Evolutionary conservation across 495 filamentous ascomycete species (phyloP), one percentile per base, ranked within the genome.

Genomic region (Aspergillus haitiensis): DNA sequence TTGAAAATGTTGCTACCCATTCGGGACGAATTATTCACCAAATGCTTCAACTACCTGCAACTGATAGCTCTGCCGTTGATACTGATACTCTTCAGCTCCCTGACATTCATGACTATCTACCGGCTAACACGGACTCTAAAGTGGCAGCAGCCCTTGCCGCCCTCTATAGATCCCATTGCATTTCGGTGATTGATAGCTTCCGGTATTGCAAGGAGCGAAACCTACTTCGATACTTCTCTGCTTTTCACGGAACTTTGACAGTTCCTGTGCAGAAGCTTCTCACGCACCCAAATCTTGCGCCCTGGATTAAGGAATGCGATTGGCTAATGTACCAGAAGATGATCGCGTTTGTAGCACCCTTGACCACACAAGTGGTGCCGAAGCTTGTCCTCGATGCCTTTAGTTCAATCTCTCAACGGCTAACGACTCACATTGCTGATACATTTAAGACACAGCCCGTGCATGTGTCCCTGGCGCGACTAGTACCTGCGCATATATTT

Each of bases 181-280:
- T 94, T 16, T 96, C 91, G 3, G 82, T 98, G 12, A 88, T 98
- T 33, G 94, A 98, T 73, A 91, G 88, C 59, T 90, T 98, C 62
- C 92, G 94, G 12, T 98, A 88, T 69, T 95, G 91, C 82, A 95
- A 94, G 66, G 88, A 97, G 67, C 91, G 94, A 66, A 91, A 92
- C 32, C 93, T 98, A 65, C 91, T 96, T 66, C 90, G 93, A 64
- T 86, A 96, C n/a, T 96, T 95, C 71, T 89, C 88, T 36, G 93
- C 93, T 8, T 98, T 98, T 72, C 90, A 95, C 62, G 95, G 94
- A 55, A 97, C 92, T 3, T 80, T 98, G 64, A 98, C 94, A 13
- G 92, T 96, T 69, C 95, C 95, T 4, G 92, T 97, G n/a, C 93
- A 97, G 74, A 97, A 93, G 73, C 81, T 98, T 10, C 86, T 98